Conservation (phyloP, 805 yeast genomes). For the Candida gorgasii region DNA sequence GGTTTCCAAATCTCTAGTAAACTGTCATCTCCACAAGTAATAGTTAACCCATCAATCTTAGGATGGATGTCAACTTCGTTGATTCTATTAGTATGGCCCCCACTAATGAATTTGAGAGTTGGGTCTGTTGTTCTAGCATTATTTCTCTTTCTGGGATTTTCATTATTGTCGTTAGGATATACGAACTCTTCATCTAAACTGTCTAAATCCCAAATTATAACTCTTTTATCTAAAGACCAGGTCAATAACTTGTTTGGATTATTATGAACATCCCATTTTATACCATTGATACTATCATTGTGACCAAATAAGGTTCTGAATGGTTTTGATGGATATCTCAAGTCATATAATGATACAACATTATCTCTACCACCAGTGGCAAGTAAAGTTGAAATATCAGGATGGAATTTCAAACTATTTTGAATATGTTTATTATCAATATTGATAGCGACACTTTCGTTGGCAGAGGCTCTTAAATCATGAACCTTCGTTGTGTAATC, state of each 20-base stretch:
- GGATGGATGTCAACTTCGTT: constrained; percentile 73
- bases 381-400: constrained; percentile 51
- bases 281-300: constrained; percentile 40
- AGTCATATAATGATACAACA: constrained; percentile 72
- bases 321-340: constrained; percentile 60
- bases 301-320: constrained; percentile 71
- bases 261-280: constrained; percentile 51
- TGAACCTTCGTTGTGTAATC: constrained; percentile 61
- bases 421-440: constrained; percentile 55
- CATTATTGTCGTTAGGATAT: constrained; percentile 30
- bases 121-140: constrained; percentile 57
- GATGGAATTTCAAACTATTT: constrained; percentile 68
- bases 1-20: constrained; percentile 78
- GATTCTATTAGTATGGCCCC: constrained; percentile 77
- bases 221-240: constrained; percentile 64
- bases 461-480: constrained; percentile 47
- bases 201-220: constrained; percentile 72
- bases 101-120: constrained; percentile 75
- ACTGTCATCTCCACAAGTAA: constrained; percentile 74
- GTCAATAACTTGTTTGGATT: constrained; percentile 57
- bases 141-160: constrained; percentile 47
- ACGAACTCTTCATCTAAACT: constrained; percentile 55
- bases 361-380: constrained; percentile 82
- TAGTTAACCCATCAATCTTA: constrained; percentile 53
- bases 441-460: constrained; percentile 43